Percentiles rank a stretch among this genome's conserved stretches.
Evolutionary conservation across 192 early-diverging fungal species (phyloP).

Genomic region (Mycoemilia scoparia): DNA sequence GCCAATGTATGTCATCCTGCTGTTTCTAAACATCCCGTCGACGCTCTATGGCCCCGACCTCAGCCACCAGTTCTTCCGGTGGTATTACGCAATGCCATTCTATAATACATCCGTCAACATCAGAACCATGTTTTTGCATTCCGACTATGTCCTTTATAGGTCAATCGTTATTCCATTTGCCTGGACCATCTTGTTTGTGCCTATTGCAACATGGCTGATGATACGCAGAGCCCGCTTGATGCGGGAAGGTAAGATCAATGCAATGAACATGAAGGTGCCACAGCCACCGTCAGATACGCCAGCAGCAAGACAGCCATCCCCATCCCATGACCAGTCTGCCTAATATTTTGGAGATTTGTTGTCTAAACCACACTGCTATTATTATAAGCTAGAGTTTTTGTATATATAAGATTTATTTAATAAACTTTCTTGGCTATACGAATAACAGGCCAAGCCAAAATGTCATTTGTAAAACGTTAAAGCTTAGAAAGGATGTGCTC

Average conservation of each 20-base stretch:
- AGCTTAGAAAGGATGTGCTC: constrained; percentile 38
- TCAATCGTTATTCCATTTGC: constrained; percentile 11
- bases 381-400: too few species aligned
- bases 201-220: constrained; percentile 22
- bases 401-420: too few species aligned
- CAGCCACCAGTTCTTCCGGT: constrained; percentile 27
- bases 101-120: constrained; percentile 10
- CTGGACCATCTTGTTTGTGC: constrained; percentile 16
- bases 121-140: constrained; percentile 14
- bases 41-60: constrained; percentile 23
- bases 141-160: constrained; percentile 13
- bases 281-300: too few species aligned
- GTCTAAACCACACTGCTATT: too few species aligned
- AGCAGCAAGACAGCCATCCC: too few species aligned
- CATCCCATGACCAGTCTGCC: too few species aligned
- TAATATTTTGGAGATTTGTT: too few species aligned
- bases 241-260: constrained; percentile 10
- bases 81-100: constrained; percentile 20
- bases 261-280: too few species aligned
- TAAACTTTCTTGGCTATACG: too few species aligned
- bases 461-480: constrained; percentile 7
- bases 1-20: constrained; percentile 14
- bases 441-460: neutral
- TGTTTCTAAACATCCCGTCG: constrained; percentile 21
- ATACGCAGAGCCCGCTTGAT: constrained; percentile 22